Percentiles rank a stretch among this genome's conserved stretches.
Conservation (phyloP, 805 yeast genomes). For the Wickerhamia fluorescens region DNA sequence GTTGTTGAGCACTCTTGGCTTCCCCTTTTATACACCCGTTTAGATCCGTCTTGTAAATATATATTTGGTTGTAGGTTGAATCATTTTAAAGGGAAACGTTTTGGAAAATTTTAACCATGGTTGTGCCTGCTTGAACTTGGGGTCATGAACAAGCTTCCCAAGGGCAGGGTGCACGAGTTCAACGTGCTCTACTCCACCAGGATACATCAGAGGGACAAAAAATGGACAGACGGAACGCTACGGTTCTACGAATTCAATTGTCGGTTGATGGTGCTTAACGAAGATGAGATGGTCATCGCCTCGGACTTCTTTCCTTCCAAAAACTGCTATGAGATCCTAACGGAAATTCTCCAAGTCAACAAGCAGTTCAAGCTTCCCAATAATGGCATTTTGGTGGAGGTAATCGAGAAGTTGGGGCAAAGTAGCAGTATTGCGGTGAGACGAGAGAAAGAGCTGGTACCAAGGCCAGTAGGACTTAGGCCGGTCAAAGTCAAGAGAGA, state of each 20-base stretch:
- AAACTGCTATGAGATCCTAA: slow-evolving; percentile 10
- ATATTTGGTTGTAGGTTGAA: not conserved
- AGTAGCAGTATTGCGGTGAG: not conserved
- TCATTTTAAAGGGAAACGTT: too few relatives aligned
- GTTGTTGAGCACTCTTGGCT: slow-evolving; percentile 70
- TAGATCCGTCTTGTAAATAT: too few relatives aligned
- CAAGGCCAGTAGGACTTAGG: not conserved
- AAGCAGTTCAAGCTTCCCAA: slow-evolving; percentile 20
- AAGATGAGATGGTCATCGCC: slow-evolving; percentile 24
- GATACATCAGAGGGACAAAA: slow-evolving; percentile 38
- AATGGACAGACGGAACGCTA: slow-evolving; percentile 47
- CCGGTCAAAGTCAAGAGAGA: slow-evolving; percentile 1
- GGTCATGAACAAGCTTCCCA: too few relatives aligned
- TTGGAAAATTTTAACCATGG: too few relatives aligned
- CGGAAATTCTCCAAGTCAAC: slow-evolving; percentile 8
- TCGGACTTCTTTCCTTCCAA: slow-evolving; percentile 24
- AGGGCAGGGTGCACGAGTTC: slow-evolving; percentile 44
- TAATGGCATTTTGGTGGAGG: slow-evolving; percentile 15
- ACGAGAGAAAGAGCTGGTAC: not conserved
- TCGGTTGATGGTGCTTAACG: slow-evolving; percentile 38
- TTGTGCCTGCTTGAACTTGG: too few relatives aligned
- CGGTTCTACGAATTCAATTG: slow-evolving; percentile 42
- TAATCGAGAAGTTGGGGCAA: slow-evolving; percentile 3
- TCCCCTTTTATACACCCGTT: slow-evolving; percentile 51
- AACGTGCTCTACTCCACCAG: slow-evolving; percentile 40